phyloP scores from a whole-genome alignment of 176 grass and related monocot genomes.

The Eragrostis curvula region DNA sequence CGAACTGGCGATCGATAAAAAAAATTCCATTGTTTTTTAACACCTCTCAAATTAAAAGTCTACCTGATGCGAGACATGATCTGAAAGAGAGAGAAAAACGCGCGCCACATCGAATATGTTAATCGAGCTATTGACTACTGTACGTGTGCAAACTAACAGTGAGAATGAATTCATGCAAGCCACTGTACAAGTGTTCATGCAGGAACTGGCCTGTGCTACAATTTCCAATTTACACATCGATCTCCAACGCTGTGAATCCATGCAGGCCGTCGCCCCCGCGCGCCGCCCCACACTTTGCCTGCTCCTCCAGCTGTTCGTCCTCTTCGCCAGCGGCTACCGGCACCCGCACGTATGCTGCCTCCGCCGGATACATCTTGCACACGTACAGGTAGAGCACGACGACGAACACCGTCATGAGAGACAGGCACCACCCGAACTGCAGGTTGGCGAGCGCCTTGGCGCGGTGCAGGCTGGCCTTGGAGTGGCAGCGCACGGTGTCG shows the following conservation, averaged over 20 bases:
- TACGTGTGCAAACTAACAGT: too few species aligned
- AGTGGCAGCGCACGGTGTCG: slow-evolving; percentile 53
- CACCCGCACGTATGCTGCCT: slow-evolving; percentile 48
- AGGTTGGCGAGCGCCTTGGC: slow-evolving; percentile 75
- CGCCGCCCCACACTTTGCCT: slow-evolving; percentile 27
- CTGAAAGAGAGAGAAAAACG: too few species aligned
- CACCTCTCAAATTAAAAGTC: too few species aligned
- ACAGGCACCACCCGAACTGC: slow-evolving; percentile 70
- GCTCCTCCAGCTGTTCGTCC: neutral
- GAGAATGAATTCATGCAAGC: too few species aligned
- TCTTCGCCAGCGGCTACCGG: slow-evolving; percentile 33
- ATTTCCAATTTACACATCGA: slow-evolving; percentile 39
- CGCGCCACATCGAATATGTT: too few species aligned
- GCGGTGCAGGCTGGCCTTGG: slow-evolving; percentile 52
- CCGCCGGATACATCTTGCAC: slow-evolving; percentile 46
- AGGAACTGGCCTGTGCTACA: neutral
- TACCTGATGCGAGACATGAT: too few species aligned
- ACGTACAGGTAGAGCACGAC: slow-evolving; percentile 52
- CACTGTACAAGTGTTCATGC: neutral
- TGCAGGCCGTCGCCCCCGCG: neutral
- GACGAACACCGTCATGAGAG: slow-evolving; percentile 53
- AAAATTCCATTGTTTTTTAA: too few species aligned
- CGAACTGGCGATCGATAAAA: too few species aligned
- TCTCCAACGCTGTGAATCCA: slow-evolving; percentile 47
- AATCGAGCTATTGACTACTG: too few species aligned